Base-by-base conservation (phyloP, 441 rosid species). In the Breynia disticha region DNA sequence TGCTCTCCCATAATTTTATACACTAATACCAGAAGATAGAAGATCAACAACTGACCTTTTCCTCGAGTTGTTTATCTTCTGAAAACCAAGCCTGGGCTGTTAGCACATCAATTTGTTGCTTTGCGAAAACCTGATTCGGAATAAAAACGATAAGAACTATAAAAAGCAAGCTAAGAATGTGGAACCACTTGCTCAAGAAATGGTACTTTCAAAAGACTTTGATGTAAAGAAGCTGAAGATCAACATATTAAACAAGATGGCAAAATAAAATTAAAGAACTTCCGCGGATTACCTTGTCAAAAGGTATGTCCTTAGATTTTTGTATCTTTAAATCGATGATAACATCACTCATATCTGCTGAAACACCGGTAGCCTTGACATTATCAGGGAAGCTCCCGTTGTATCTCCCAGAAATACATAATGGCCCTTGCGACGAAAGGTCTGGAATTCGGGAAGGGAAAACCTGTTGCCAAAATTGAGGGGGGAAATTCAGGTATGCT, bases 11-110 rank as follows among this genome's bases (percentile, higher is more conserved):
- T 41, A 9, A 0, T 15, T 0, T 41, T 41, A 4, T 6, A 13
- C 35, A 28, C 21, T 52, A 15, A n/a, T 12, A 19, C 24, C 14
- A 48, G 19, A 42, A 39, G 11, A 21, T n/a, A 7, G 19, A 56
- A 28, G 24, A 51, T 1, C 43, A 48, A 39, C 22, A 22, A 59
- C 67, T 16, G 64, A 89, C 99, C 97, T 85, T 82, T 62, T 83
- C 91, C 68, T 70, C 76, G 1, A 87, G 77, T 64, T 67, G 77
- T 63, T 78, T 79, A 67, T 81, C 77, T 69, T 83, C 83, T 14
- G 87, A 74, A 71, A 80, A 76, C 97, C 99, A 94, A 56, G 95
- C 88, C 71, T 82, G 82, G 56, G 91, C 86, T 66, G 96, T 87
- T 52, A 83, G 90, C 60, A 80, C 50, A 59, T 83, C 94, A 32